Evolutionary conservation across 257 asterid species (phyloP).

Genomic region (Scutellaria galericulata): DNA sequence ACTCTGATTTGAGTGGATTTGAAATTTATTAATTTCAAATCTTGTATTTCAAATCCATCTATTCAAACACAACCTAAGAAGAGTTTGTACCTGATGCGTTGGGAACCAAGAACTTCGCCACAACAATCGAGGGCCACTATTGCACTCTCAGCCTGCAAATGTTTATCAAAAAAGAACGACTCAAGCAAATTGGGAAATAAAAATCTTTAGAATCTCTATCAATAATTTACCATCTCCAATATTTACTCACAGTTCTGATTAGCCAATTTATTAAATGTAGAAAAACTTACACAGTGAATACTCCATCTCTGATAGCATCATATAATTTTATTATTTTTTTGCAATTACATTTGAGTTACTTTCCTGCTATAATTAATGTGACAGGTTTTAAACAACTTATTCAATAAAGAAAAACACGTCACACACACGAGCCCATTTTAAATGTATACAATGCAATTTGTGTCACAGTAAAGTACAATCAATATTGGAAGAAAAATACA

Average conservation of each 20-base stretch:
- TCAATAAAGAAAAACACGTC: neutral
- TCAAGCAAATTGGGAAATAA: neutral
- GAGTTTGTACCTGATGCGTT: slow-evolving; percentile 67
- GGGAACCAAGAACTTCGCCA: slow-evolving; percentile 81
- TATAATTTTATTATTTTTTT: too few relatives aligned
- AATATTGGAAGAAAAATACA: neutral
- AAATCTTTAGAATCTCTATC: neutral
- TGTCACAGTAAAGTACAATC: neutral
- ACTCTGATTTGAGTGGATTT: too few relatives aligned
- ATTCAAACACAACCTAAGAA: too few relatives aligned
- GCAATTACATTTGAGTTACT: neutral
- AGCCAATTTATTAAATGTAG: neutral
- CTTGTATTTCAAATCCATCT: too few relatives aligned
- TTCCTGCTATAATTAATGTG: neutral
- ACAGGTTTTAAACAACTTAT: neutral
- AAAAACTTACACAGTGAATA: neutral
- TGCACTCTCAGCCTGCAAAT: slow-evolving; percentile 88
- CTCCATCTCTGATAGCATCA: neutral
- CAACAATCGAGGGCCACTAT: slow-evolving; percentile 84
- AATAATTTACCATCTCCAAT: slow-evolving; percentile 1
- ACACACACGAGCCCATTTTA: neutral
- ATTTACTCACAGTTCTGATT: neutral
- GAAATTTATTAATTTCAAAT: too few relatives aligned
- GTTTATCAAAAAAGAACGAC: neutral
- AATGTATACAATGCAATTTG: too few relatives aligned